Percentiles rank a stretch among this genome's conserved stretches.
phyloP scores from a whole-genome alignment of 305 asterid species.

The Fraxinus paxiana region DNA sequence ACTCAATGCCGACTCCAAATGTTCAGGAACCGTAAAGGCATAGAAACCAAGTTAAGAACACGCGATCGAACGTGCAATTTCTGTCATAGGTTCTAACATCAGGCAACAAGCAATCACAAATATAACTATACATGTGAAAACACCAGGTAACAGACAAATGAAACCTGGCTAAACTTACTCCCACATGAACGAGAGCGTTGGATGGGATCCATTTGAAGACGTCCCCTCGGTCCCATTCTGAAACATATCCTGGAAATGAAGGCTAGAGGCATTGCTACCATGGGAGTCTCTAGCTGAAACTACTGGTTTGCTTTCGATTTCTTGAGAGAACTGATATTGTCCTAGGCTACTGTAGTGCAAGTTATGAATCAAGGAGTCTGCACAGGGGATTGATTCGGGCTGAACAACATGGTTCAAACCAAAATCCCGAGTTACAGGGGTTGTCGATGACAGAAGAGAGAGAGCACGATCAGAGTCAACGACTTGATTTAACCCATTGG shows the following conservation, averaged over 20 bases:
- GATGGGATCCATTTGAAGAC: slow-evolving; percentile 56
- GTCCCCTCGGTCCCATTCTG: slow-evolving; percentile 44
- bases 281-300: slow-evolving; percentile 33
- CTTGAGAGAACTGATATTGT: slow-evolving; percentile 34
- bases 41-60: background rate
- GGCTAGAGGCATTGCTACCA: slow-evolving; percentile 30
- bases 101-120: background rate
- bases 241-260: slow-evolving; percentile 51
- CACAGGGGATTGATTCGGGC: slow-evolving; percentile 32
- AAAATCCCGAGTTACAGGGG: slow-evolving; percentile 46
- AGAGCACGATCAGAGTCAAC: slow-evolving; percentile 75
- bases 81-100: background rate
- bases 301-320: slow-evolving; percentile 34
- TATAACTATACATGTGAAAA: background rate
- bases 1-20: background rate
- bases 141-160: background rate
- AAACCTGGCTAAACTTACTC: slow-evolving; percentile 34
- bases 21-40: background rate
- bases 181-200: slow-evolving; percentile 77
- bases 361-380: slow-evolving; percentile 34
- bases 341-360: slow-evolving; percentile 36
- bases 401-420: slow-evolving; percentile 40
- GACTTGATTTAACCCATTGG: slow-evolving; percentile 41
- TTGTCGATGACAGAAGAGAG: slow-evolving; percentile 97
- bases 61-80: background rate